Percentiles rank a stretch among this genome's conserved stretches.
phyloP scores from a whole-genome alignment of 805 yeast species.

The Yamadazyma tumulicola region DNA sequence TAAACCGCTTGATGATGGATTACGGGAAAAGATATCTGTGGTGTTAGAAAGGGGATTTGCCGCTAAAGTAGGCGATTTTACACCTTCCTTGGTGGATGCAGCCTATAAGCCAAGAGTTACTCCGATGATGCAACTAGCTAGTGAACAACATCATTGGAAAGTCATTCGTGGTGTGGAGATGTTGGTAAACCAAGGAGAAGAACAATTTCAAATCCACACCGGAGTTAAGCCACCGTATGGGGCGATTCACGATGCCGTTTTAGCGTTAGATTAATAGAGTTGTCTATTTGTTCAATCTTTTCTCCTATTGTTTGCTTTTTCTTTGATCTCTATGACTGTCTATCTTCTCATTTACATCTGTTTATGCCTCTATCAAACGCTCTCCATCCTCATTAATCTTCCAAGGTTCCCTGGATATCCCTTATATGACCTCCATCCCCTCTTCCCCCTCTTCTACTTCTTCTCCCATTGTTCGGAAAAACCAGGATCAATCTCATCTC shows the following conservation, averaged over 20 bases:
- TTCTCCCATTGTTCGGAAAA: too few species aligned
- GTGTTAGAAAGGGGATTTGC: constrained; percentile 41
- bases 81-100: constrained; percentile 75
- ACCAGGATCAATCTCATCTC: not conserved
- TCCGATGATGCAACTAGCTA: constrained; percentile 79
- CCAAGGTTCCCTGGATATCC: too few species aligned
- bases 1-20: constrained; percentile 53
- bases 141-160: constrained; percentile 61
- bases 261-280: constrained; percentile 11
- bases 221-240: constrained; percentile 61
- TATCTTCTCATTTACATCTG: too few species aligned
- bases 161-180: constrained; percentile 88
- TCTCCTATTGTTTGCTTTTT: too few species aligned
- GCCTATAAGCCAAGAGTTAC: constrained; percentile 90
- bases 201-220: constrained; percentile 79
- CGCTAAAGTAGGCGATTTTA: constrained; percentile 31
- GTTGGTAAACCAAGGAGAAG: constrained; percentile 91
- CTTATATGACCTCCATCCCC: too few species aligned
- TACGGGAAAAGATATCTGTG: constrained; percentile 47
- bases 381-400: too few species aligned
- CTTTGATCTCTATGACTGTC: too few species aligned
- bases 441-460: too few species aligned
- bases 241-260: constrained; percentile 59
- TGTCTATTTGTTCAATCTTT: too few species aligned
- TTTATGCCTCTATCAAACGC: too few species aligned